These are phyloP conservation scores for Asclepias syriaca DNA, from an alignment of 257 asterid genomes.

Conservation along the genomic window DNA sequence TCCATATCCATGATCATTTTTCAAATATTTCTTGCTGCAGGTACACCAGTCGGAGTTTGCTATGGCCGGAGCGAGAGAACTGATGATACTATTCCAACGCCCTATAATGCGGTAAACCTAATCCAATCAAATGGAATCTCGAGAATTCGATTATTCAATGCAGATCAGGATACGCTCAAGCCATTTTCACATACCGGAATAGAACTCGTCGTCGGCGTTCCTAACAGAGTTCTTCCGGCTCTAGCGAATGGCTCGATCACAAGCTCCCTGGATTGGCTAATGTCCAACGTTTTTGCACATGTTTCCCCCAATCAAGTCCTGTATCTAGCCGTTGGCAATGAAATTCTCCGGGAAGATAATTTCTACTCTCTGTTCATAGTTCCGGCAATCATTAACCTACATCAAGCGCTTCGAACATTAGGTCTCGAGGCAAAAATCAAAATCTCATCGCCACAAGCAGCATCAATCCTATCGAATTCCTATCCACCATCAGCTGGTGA, in stretches of 20 bases:
- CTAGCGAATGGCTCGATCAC: slow-evolving; percentile 40
- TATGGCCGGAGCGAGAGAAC: slow-evolving; percentile 45
- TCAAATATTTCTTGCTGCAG: slow-evolving; percentile 21
- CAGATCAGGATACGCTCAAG: slow-evolving; percentile 36
- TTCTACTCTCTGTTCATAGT: slow-evolving; percentile 42
- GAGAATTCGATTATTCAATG: slow-evolving; percentile 51
- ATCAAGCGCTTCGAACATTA: slow-evolving; percentile 43
- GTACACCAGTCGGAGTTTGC: slow-evolving; percentile 67
- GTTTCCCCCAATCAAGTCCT: slow-evolving; percentile 43
- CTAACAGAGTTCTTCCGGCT: slow-evolving; percentile 60
- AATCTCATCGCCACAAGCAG: slow-evolving; percentile 57
- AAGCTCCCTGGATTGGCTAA: slow-evolving; percentile 49
- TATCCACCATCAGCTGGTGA: slow-evolving; percentile 57
- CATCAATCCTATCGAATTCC: slow-evolving; percentile 40
- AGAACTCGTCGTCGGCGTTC: slow-evolving; percentile 60
- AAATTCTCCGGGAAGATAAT: slow-evolving; percentile 44
- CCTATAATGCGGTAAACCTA: slow-evolving; percentile 39
- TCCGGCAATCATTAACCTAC: slow-evolving; percentile 48
- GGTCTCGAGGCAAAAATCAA: slow-evolving; percentile 36
- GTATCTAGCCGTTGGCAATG: slow-evolving; percentile 60
- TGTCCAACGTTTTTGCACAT: slow-evolving; percentile 40
- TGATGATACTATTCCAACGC: slow-evolving; percentile 39
- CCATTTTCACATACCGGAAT: slow-evolving; percentile 53
- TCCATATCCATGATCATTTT: neutral
- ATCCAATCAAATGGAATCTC: slow-evolving; percentile 45